phyloP scores from a whole-genome alignment of 306 rosid species.

The Prunus davidiana region DNA sequence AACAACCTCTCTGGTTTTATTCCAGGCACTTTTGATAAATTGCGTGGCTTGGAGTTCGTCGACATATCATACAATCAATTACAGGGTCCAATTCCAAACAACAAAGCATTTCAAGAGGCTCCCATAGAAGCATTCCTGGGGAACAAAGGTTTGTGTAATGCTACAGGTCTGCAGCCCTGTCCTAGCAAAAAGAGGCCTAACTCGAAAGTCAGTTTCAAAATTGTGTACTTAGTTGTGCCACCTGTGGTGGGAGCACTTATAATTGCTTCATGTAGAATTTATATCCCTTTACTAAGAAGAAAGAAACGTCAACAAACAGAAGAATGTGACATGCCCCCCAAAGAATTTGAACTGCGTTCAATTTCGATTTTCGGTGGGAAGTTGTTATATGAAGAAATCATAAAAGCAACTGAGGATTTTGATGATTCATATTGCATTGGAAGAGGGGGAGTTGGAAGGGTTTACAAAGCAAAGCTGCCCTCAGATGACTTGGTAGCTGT shows the following conservation, averaged over 20 bases:
- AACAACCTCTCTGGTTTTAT: conserved; percentile 39
- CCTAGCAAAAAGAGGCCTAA: not conserved
- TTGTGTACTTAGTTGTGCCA: not conserved
- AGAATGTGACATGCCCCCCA: not conserved
- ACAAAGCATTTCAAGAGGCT: conserved; percentile 25
- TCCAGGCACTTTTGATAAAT: not conserved
- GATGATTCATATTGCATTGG: conserved; percentile 31
- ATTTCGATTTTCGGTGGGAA: conserved; percentile 28
- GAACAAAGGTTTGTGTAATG: conserved; percentile 31
- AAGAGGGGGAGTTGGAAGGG: conserved; percentile 32
- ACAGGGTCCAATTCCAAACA: conserved; percentile 24
- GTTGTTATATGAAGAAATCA: conserved; percentile 26
- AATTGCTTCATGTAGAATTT: not conserved
- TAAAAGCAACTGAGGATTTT: conserved; percentile 36
- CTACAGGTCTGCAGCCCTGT: conserved; percentile 13
- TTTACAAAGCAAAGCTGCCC: conserved; percentile 34
- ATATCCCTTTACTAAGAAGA: not conserved
- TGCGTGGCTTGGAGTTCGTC: conserved; percentile 11
- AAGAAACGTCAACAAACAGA: not conserved
- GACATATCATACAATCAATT: conserved; percentile 32
- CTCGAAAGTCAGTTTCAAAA: not conserved
- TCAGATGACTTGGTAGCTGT: conserved; percentile 31
- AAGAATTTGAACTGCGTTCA: conserved; percentile 12
- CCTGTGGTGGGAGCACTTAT: conserved; percentile 4
- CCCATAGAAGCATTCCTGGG: conserved; percentile 19